These are phyloP conservation scores for Candolleomyces aberdarensis DNA, from an alignment of 768 basidiomycete species.

Conservation along the genomic window DNA sequence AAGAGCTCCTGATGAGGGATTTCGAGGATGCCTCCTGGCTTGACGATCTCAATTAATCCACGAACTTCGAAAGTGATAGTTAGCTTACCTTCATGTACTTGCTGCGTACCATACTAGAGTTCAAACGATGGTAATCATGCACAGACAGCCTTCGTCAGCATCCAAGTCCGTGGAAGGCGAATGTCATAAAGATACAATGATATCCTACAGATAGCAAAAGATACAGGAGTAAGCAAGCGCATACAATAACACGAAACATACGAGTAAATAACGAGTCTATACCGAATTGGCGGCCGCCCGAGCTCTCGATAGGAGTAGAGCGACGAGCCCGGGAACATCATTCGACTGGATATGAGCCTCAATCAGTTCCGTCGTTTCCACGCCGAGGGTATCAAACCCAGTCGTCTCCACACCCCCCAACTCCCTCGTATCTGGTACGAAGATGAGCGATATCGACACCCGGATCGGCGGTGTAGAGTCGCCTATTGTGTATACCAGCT, in stretches of 20 bases:
- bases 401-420: constrained; percentile 57
- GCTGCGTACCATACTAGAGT: no score
- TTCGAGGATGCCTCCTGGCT: no score
- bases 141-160: no score
- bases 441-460: constrained; percentile 40
- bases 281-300: constrained; percentile 13
- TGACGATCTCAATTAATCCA: no score
- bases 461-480: background rate
- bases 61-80: no score
- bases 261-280: background rate
- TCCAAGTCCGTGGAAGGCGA: no score
- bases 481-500: constrained; percentile 52
- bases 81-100: no score
- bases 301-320: constrained; percentile 53
- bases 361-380: constrained; percentile 57
- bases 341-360: constrained; percentile 62
- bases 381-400: constrained; percentile 47
- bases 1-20: no score
- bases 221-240: background rate
- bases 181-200: background rate
- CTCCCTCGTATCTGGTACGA: constrained; percentile 65
- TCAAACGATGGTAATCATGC: no score
- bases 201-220: background rate
- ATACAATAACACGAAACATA: background rate
- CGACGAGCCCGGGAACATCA: constrained; percentile 63